These are phyloP conservation scores for Diaporthe destruens DNA, from an alignment of 2,329 filamentous ascomycete species.

Conservation along the genomic window DNA sequence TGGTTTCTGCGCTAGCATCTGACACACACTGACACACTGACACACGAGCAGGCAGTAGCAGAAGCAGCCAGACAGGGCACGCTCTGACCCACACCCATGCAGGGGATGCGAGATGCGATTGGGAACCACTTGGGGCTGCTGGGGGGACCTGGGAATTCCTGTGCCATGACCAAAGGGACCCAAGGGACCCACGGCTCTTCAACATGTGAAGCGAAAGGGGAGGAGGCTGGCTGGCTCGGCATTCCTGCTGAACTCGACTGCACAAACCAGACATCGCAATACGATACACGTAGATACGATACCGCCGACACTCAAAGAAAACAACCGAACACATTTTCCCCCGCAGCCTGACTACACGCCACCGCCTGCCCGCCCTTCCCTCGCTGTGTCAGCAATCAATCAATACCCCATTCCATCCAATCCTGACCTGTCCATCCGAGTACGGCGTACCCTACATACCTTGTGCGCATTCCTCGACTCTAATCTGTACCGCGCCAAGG, in stretches of 20 bases:
- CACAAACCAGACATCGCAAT: not conserved
- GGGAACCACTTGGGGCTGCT: constrained; percentile 14
- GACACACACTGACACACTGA: constrained; percentile 32
- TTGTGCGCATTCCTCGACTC: constrained; percentile 8
- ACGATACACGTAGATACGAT: too few relatives aligned
- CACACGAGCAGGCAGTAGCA: constrained; percentile 11
- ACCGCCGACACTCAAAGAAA: not conserved
- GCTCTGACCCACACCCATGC: constrained; percentile 23
- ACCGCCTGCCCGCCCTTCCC: not conserved
- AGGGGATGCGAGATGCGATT: constrained; percentile 33
- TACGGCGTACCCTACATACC: not conserved
- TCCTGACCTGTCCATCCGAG: not conserved
- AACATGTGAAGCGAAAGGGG: constrained; percentile 34
- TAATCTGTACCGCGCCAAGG: constrained; percentile 20
- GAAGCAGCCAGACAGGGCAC: constrained; percentile 17
- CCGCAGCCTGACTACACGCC: not conserved
- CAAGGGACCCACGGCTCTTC: constrained; percentile 23
- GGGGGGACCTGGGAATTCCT: constrained; percentile 1
- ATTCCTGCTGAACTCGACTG: constrained; percentile 6
- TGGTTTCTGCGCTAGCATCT: constrained; percentile 33
- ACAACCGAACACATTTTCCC: not conserved
- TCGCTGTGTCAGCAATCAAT: constrained; percentile 15
- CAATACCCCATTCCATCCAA: not conserved
- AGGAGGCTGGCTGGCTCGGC: not conserved
- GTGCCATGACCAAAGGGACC: not conserved